Percentiles rank a stretch among this genome's conserved stretches.
phyloP scores from a whole-genome alignment of 2,329 filamentous ascomycete genomes.

The Nannizziopsis barbatae region DNA sequence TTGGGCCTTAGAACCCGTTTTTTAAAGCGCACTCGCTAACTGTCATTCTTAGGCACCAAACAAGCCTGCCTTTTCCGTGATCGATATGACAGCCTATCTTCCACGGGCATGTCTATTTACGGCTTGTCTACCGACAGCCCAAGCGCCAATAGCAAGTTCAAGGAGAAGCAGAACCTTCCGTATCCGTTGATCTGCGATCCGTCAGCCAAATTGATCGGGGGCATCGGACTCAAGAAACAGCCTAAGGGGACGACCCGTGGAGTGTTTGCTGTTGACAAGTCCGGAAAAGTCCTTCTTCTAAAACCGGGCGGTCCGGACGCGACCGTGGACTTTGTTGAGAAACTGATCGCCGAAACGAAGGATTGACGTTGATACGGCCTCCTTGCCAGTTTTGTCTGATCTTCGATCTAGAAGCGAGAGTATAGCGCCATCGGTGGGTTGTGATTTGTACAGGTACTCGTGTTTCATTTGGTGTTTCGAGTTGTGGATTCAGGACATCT shows the following conservation, averaged over 20 bases:
- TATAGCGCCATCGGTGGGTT: too few species aligned
- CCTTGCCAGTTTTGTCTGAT: too few species aligned
- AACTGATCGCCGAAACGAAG: conserved; percentile 47
- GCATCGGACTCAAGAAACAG: conserved; percentile 80
- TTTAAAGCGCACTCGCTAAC: too few species aligned
- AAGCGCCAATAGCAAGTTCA: conserved; percentile 87
- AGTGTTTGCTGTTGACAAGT: conserved; percentile 76
- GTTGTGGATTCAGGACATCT: too few species aligned
- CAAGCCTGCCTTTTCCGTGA: conserved; percentile 93
- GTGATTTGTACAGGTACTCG: too few species aligned
- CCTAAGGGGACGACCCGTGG: conserved; percentile 72
- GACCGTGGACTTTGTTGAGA: conserved; percentile 66
- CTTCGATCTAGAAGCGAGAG: too few species aligned
- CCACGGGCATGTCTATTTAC: conserved; percentile 73
- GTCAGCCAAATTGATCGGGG: conserved; percentile 59
- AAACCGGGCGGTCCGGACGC: conserved; percentile 65
- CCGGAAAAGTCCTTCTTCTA: conserved; percentile 64
- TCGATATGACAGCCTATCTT: conserved; percentile 62
- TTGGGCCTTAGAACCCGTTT: not conserved
- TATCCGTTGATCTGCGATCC: conserved; percentile 84
- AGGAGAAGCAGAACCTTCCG: conserved; percentile 77
- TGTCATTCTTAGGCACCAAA: conserved; percentile 58
- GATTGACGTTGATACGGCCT: not conserved
- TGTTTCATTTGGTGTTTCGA: too few species aligned
- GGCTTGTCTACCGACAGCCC: conserved; percentile 79